Percentiles rank a stretch among this genome's conserved stretches.
Conservation (phyloP, 1,139 yeast species). For the Candida sanyaensis region DNA sequence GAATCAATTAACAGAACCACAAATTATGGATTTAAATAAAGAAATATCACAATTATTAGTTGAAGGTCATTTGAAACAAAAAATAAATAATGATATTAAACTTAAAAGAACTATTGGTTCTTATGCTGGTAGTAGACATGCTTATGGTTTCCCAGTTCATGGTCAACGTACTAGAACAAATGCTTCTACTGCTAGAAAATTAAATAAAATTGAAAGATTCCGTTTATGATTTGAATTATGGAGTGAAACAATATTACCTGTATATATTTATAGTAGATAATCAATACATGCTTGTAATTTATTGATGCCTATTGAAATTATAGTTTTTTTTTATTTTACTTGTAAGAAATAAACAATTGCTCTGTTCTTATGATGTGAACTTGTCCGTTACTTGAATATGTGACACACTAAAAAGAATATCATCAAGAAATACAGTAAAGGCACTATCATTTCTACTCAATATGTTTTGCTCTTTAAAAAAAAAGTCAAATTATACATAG, state of each 20-base stretch:
- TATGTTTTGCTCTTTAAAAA: no score
- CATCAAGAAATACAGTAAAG: no score
- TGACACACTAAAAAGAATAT: no score
- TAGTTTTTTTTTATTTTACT: not conserved
- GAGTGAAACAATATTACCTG: not conserved
- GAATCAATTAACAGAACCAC: constrained; percentile 90
- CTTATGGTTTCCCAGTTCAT: constrained; percentile 83
- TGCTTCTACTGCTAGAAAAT: constrained; percentile 83
- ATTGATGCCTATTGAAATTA: not conserved
- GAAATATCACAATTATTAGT: constrained; percentile 82
- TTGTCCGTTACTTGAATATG: no score
- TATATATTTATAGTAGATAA: not conserved
- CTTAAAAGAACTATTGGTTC: constrained; percentile 83
- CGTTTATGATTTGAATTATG: constrained; percentile 6
- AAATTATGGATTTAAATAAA: constrained; percentile 80
- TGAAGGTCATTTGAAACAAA: constrained; percentile 82
- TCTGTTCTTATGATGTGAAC: no score
- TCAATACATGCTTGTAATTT: not conserved
- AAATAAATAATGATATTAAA: constrained; percentile 75
- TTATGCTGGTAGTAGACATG: constrained; percentile 88
- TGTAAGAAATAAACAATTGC: no score
- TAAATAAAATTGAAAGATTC: constrained; percentile 73
- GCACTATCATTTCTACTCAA: no score
- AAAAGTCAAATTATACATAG: no score
- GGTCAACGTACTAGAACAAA: constrained; percentile 94